Conservation (phyloP, 2,329 filamentous ascomycete species). For the Akanthomyces lecanii region DNA sequence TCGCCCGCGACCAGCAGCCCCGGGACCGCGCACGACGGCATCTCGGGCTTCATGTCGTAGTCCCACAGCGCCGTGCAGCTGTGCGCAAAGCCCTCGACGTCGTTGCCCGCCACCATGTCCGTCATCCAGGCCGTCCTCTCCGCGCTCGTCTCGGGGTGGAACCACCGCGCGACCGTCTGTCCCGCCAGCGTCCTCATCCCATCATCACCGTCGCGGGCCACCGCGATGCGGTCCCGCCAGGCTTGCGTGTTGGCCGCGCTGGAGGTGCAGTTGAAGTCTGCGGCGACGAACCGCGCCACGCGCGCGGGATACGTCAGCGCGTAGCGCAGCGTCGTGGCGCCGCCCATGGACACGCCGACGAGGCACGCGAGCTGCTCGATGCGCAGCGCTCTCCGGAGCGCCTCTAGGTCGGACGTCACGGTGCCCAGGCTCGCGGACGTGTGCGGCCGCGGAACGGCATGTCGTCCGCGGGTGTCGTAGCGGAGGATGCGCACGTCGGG, state of each 20-base stretch:
- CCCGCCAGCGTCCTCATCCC: conserved; percentile 61
- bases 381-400: conserved; percentile 64
- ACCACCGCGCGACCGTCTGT: conserved; percentile 73
- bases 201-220: conserved; percentile 58
- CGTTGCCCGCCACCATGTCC: conserved; percentile 65
- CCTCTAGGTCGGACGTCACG: conserved; percentile 63
- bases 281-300: conserved; percentile 62
- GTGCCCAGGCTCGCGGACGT: conserved; percentile 57
- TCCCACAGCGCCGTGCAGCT: conserved; percentile 67
- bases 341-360: conserved; percentile 76
- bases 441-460: conserved; percentile 43
- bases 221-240: conserved; percentile 70
- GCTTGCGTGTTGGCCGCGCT: conserved; percentile 71
- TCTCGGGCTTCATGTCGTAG: conserved; percentile 59
- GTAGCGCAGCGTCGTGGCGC: conserved; percentile 70
- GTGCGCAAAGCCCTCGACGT: conserved; percentile 63
- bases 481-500: conserved; percentile 69
- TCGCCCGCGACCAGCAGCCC: conserved; percentile 69
- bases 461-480: conserved; percentile 71
- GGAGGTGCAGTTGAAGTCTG: conserved; percentile 72
- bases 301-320: conserved; percentile 58
- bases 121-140: conserved; percentile 52
- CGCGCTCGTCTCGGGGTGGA: conserved; percentile 53
- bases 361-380: conserved; percentile 62
- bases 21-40: conserved; percentile 52